Conservation (phyloP, 2,329 filamentous ascomycete species). For the Aspergillus sp. region DNA sequence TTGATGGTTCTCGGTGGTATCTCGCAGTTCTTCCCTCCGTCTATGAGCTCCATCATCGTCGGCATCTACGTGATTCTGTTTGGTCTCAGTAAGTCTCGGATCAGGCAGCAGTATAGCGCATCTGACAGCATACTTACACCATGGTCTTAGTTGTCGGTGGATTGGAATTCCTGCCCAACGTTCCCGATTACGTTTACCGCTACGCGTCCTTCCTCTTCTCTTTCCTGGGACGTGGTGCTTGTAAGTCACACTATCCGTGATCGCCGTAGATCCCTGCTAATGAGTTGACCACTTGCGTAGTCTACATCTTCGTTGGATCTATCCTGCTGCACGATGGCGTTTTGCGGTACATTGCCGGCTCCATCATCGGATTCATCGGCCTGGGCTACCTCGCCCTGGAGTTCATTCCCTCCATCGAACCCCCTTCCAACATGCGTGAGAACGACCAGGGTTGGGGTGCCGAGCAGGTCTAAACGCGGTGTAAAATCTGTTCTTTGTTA, state of each 20-base stretch:
- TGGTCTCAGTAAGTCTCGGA: constrained; percentile 67
- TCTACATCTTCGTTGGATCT: constrained; percentile 94
- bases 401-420: constrained; percentile 76
- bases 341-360: constrained; percentile 74
- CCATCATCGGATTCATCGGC: constrained; percentile 75
- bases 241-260: constrained; percentile 59
- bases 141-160: constrained; percentile 62
- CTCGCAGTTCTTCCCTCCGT: constrained; percentile 48
- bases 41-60: constrained; percentile 68
- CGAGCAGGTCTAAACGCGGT: constrained; percentile 65
- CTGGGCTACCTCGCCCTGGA: constrained; percentile 75
- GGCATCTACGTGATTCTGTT: constrained; percentile 90
- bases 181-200: constrained; percentile 86
- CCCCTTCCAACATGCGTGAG: constrained; percentile 79
- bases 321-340: constrained; percentile 72
- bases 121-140: constrained; percentile 23
- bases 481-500: background rate
- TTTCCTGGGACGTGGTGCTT: constrained; percentile 91
- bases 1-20: constrained; percentile 84
- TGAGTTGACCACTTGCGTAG: constrained; percentile 49
- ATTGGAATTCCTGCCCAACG: constrained; percentile 79
- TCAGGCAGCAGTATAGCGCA: background rate
- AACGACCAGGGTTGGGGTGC: constrained; percentile 74
- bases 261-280: background rate
- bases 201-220: constrained; percentile 98